A percentile compares a stretch with the other conserved stretches of the same genome.
These are phyloP conservation scores for Arthrobotrys sphaeroides DNA, from an alignment of 2,329 filamentous ascomycete genomes.

Conservation along the genomic window DNA sequence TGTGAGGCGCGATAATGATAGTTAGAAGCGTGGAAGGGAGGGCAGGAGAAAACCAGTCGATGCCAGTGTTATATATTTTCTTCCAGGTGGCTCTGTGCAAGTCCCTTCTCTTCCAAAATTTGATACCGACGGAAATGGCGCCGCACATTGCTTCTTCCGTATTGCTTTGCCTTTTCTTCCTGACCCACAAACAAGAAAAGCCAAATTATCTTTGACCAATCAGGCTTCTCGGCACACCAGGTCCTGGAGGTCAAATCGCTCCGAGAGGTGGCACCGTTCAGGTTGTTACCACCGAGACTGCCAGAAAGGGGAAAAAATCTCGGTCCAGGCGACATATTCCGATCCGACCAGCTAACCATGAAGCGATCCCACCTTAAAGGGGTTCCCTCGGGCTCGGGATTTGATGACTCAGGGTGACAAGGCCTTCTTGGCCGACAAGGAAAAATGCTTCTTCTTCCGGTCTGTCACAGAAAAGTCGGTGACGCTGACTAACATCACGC, in stretches of 20 bases:
- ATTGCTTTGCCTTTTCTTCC: constrained; percentile 13
- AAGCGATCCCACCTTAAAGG: constrained; percentile 1
- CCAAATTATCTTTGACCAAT: constrained; percentile 45
- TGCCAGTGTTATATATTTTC: constrained; percentile 23
- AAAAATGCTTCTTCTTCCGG: constrained; percentile 6
- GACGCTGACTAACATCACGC: not conserved
- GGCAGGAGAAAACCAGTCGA: not conserved
- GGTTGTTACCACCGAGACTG: not conserved
- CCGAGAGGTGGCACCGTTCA: constrained; percentile 32
- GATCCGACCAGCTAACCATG: constrained; percentile 30
- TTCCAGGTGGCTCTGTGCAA: not conserved
- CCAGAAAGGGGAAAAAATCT: constrained; percentile 35
- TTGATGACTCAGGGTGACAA: constrained; percentile 53
- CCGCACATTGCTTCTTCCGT: constrained; percentile 33
- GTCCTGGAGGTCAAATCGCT: constrained; percentile 51
- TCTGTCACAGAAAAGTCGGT: constrained; percentile 17
- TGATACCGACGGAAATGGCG: constrained; percentile 54
- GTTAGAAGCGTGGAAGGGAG: not conserved
- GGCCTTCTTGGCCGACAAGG: constrained; percentile 21
- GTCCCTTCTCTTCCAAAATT: constrained; percentile 3
- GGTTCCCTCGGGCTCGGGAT: constrained; percentile 26
- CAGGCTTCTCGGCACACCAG: not conserved
- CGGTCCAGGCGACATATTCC: constrained; percentile 40
- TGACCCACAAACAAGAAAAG: constrained; percentile 20
- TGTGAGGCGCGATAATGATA: not conserved